Base-by-base conservation (phyloP, 345 rosid species). In the Anacardium occidentale region DNA sequence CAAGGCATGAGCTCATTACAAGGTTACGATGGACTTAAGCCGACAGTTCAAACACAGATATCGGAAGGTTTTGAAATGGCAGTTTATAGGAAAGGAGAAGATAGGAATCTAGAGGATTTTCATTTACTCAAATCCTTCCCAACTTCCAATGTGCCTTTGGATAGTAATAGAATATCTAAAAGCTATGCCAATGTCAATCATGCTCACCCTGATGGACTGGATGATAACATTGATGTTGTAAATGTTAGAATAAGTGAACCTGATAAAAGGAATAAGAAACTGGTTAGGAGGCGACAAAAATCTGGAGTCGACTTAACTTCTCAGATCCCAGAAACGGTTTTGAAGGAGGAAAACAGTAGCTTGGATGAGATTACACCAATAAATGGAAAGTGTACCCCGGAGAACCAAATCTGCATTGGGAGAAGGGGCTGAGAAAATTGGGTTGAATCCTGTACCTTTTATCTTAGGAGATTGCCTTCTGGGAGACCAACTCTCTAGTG, bases 1-100 rank as follows among this genome's bases (percentile, higher is more conserved):
- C 83, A 91, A 66, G 94, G 97, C 47, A 95, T 92, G 98, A 83
- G 81, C 84, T 85, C 93, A 25, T 80, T 91, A 75, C 96, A 82
- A 77, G 91, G 91, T 52, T 95, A 80, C 75, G 89, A 92, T 66
- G 90, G 91, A 61, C 89, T 92, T 52, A 76, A 79, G 71, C 78
- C 90, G 68, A 40, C 40, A 25, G 86, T n/a, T n/a, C n/a, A n/a
- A n/a, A n/a, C 32, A n/a, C n/a, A n/a, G n/a, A 53, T 65, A 64
- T 73, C 83, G 54, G 88, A 85, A 74, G 90, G 84, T 69, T 81
- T 79, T 69, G 88, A 89, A 68, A 85, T 87, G 90, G 79, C 86
- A 53, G 71, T 68, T 25, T 78, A 82, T 69, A 75, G 78, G 70
- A 77, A 77, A 25, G 87, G 78, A 62, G 65, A 77, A 53, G 78